Conservation (phyloP, 2,329 filamentous ascomycete species). For the Colletotrichum tanaceti region DNA sequence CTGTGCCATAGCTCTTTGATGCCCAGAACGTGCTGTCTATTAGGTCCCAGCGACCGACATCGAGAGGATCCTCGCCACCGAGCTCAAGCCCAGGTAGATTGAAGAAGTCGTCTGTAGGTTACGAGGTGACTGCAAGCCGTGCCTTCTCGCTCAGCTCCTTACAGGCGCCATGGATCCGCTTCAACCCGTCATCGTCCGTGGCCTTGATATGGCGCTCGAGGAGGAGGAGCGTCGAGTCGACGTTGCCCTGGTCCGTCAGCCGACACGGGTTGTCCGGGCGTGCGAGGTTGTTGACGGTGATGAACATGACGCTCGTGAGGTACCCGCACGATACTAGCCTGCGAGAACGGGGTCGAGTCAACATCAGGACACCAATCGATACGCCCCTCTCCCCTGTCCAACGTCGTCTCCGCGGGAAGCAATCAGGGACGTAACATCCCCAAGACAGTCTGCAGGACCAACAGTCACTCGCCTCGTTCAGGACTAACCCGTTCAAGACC, state of each 20-base stretch:
- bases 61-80: constrained; percentile 19
- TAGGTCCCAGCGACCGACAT: constrained; percentile 18
- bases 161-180: constrained; percentile 25
- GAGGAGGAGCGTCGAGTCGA: constrained; percentile 24
- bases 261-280: constrained; percentile 5
- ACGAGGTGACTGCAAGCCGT: not conserved
- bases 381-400: no score
- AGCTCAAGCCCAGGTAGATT: constrained; percentile 23
- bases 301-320: constrained; percentile 36
- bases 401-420: no score
- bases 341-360: not conserved
- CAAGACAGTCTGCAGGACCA: constrained; percentile 47
- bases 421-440: constrained; percentile 35
- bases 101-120: not conserved
- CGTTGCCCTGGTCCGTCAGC: constrained; percentile 30
- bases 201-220: constrained; percentile 18
- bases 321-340: constrained; percentile 36
- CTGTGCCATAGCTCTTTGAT: not conserved
- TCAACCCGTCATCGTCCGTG: constrained; percentile 19
- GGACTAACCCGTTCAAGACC: constrained; percentile 46
- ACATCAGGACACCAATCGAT: no score
- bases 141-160: constrained; percentile 32
- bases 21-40: not conserved
- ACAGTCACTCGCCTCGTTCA: constrained; percentile 45
- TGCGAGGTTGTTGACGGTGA: constrained; percentile 33